A percentile compares a stretch with the other conserved stretches of the same genome.
phyloP scores from a whole-genome alignment of 23 red algal species.

The Gracilariopsis chorda region DNA sequence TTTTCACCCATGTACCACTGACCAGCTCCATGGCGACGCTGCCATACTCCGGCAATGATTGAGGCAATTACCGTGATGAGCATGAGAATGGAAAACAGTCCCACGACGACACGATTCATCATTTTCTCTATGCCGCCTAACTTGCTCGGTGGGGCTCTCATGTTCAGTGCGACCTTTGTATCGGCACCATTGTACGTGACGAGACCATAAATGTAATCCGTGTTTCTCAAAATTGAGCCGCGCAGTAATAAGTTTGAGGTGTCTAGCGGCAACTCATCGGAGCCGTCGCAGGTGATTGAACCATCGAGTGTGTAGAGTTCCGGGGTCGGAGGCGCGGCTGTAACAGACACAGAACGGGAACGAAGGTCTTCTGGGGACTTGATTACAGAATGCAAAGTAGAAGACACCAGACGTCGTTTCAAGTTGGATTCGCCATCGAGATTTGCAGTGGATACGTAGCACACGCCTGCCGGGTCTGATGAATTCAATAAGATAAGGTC shows the following conservation, averaged over 20 bases:
- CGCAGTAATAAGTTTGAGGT: conserved; percentile 69
- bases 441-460: conserved; percentile 84
- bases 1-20: conserved; percentile 83
- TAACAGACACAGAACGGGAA: conserved; percentile 1
- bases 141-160: conserved; percentile 78
- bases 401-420: conserved; percentile 66
- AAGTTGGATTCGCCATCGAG: conserved; percentile 92
- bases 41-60: conserved; percentile 49
- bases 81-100: conserved; percentile 66
- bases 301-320: conserved; percentile 33
- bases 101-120: conserved; percentile 83
- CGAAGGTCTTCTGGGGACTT: background rate
- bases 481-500: conserved; percentile 61
- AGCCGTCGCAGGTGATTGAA: background rate
- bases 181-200: conserved; percentile 74
- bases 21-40: conserved; percentile 30
- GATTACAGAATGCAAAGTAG: background rate
- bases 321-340: conserved; percentile 17
- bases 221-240: conserved; percentile 79
- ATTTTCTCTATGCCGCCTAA: conserved; percentile 74
- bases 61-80: conserved; percentile 52
- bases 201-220: conserved; percentile 66
- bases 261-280: conserved; percentile 18
- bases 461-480: conserved; percentile 23
- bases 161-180: conserved; percentile 82